Evolutionary conservation across 345 rosid species (phyloP), one percentile per base, ranked within the genome.

Genomic region (Populus tremula): DNA sequence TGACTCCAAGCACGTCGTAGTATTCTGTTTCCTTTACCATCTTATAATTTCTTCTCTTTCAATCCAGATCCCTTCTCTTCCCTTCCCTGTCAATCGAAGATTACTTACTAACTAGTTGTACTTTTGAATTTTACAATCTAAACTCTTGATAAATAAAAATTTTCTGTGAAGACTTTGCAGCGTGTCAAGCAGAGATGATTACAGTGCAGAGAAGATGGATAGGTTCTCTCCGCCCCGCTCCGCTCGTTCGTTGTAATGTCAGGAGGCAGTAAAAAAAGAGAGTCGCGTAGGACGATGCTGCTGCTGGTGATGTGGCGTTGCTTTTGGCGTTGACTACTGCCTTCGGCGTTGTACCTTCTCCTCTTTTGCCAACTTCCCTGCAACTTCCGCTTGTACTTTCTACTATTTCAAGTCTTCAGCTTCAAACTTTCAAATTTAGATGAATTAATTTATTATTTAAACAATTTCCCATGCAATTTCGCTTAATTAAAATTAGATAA

Each of bases 21-120:
- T 87, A 96, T 78, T 93, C 99, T 5, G 92, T 96, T 86, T 96
- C 98, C 84, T 86, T 93, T 69, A 92, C 99, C 99, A 96, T 93
- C 77, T 79, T 67, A n/a, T n/a, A n/a, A 56, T 56, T 56, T 56
- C 63, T 80, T 66, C 38, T 41, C 66, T 20, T 18, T 63, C 56
- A 75, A 78, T 78, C 76, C 20, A 65, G 63, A 56, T 56, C 63
- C 29, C 29, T 56, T 56, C 47, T 41, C 45, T n/a, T 56, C 63
- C 62, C 23, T 56, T 56, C 63, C 27, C 63, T 56, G 23, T 23
- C 23, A 21, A 54, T n/a, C 63, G 63, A 56, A 8, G 63, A 56
- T 56, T 56, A 56, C 29, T 56, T 8, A n/a, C 13, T n/a, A 56
- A n/a, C 63, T 56, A 56, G 27, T 56, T 56, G 11, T 56, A 2